These are phyloP conservation scores for Tilletiopsis washingtonensis DNA, from an alignment of 1,284 basidiomycete genomes.

Conservation along the genomic window DNA sequence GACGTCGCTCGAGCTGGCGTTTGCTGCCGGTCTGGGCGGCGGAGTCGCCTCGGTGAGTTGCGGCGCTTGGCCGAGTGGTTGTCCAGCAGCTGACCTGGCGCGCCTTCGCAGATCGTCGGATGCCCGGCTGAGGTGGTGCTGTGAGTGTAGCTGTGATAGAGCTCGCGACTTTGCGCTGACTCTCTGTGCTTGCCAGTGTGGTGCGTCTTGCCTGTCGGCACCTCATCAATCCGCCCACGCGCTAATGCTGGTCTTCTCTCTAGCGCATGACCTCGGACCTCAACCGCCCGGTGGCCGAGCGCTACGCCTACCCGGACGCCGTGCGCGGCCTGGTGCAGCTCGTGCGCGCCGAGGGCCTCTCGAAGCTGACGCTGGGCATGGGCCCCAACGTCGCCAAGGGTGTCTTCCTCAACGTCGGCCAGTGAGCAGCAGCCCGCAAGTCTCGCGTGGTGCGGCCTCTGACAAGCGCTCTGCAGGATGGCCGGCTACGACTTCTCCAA, in stretches of 20 bases:
- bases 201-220: too few species aligned
- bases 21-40: conserved; percentile 8
- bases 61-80: too few species aligned
- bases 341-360: conserved; percentile 51
- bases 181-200: not conserved
- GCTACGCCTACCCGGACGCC: conserved; percentile 49
- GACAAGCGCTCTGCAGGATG: too few species aligned
- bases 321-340: conserved; percentile 51
- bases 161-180: not conserved
- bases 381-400: conserved; percentile 53
- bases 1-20: conserved; percentile 5
- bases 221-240: conserved; percentile 49
- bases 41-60: conserved; percentile 7
- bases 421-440: not conserved
- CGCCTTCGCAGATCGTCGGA: conserved; percentile 15
- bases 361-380: conserved; percentile 50
- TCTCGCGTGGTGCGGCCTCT: too few species aligned
- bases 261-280: conserved; percentile 50
- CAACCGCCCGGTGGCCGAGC: conserved; percentile 32
- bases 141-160: too few species aligned
- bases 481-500: conserved; percentile 13
- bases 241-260: too few species aligned
- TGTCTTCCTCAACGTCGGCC: conserved; percentile 51
- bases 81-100: too few species aligned
- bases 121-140: conserved; percentile 28